Percentiles rank a stretch among this genome's conserved stretches.
These are phyloP conservation scores for Penicillium sp. DNA, from an alignment of 2,329 filamentous ascomycete genomes.

Conservation along the genomic window DNA sequence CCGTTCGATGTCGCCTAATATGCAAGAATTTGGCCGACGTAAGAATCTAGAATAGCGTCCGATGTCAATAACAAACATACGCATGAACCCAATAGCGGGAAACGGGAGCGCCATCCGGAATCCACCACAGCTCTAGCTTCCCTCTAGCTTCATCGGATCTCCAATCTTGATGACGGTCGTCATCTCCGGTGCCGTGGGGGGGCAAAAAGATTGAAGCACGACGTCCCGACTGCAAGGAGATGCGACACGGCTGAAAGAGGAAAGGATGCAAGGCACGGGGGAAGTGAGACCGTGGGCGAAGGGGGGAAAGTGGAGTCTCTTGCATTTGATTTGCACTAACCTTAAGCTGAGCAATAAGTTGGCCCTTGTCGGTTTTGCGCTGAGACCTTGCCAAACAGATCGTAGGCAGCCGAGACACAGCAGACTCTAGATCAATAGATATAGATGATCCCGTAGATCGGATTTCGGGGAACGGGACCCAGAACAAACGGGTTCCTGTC, in stretches of 20 bases:
- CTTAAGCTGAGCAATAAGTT: constrained; percentile 23
- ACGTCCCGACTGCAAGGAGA: constrained; percentile 36
- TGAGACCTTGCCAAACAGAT: constrained; percentile 23
- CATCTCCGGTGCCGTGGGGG: constrained; percentile 20
- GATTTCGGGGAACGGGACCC: background rate
- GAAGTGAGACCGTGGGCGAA: constrained; percentile 27
- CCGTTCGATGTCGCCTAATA: constrained; percentile 30
- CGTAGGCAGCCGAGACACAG: constrained; percentile 20
- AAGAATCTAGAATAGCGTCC: constrained; percentile 22
- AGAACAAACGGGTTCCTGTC: constrained; percentile 3
- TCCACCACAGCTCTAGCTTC: background rate
- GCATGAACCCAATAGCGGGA: constrained; percentile 6
- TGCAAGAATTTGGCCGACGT: constrained; percentile 25
- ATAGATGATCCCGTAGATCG: background rate
- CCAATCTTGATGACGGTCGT: constrained; percentile 25
- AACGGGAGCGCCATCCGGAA: constrained; percentile 28
- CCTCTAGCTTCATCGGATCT: background rate
- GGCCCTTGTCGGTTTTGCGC: constrained; percentile 6
- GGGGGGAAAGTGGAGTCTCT: constrained; percentile 22
- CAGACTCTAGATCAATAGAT: background rate
- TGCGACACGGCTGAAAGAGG: constrained; percentile 26
- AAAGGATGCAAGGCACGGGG: constrained; percentile 38
- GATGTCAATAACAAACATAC: constrained; percentile 38
- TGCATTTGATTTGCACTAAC: constrained; percentile 23
- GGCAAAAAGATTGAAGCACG: constrained; percentile 18